Conservation (phyloP, 2,329 filamentous ascomycete species). For the Lasiodiplodia gonubiensis region DNA sequence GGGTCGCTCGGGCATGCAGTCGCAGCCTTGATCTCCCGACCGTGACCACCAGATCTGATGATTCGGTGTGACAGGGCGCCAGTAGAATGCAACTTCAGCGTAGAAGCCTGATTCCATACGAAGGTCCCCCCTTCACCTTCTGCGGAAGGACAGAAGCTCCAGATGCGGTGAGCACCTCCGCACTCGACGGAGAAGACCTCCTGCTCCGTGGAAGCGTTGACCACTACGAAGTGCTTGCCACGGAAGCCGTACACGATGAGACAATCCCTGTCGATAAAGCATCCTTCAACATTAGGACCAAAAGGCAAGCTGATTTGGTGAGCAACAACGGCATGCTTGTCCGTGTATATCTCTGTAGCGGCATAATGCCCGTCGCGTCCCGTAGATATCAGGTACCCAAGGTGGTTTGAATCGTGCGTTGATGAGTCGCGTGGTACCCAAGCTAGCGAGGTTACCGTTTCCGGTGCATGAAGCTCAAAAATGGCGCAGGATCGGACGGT, state of each 20-base stretch:
- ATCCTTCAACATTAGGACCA: constrained; percentile 76
- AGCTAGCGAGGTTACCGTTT: constrained; percentile 72
- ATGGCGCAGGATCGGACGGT: constrained; percentile 28
- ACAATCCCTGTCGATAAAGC: constrained; percentile 64
- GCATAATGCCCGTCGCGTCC: constrained; percentile 79
- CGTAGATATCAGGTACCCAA: constrained; percentile 68
- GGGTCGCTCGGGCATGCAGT: constrained; percentile 49
- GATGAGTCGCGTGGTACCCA: constrained; percentile 35
- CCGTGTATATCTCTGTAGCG: constrained; percentile 58
- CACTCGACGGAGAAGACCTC: constrained; percentile 78
- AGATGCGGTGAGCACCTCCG: constrained; percentile 82
- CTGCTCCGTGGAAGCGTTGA: constrained; percentile 74
- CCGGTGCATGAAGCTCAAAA: constrained; percentile 52
- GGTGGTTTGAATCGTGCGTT: constrained; percentile 16
- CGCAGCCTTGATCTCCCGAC: constrained; percentile 78
- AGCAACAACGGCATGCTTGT: constrained; percentile 50
- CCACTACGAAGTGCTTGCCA: constrained; percentile 78
- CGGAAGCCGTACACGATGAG: constrained; percentile 82
- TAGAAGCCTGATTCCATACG: constrained; percentile 75
- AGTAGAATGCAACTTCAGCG: constrained; percentile 55
- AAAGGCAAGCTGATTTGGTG: constrained; percentile 75
- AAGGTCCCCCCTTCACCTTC: constrained; percentile 58
- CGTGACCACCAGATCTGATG: constrained; percentile 76
- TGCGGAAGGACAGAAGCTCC: constrained; percentile 59
- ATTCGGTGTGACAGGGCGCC: constrained; percentile 50